Percentiles rank a stretch among this genome's conserved stretches.
Evolutionary conservation across 1,284 basidiomycete genomes (phyloP).

Genomic region (Ceratobasidium theobromae): DNA sequence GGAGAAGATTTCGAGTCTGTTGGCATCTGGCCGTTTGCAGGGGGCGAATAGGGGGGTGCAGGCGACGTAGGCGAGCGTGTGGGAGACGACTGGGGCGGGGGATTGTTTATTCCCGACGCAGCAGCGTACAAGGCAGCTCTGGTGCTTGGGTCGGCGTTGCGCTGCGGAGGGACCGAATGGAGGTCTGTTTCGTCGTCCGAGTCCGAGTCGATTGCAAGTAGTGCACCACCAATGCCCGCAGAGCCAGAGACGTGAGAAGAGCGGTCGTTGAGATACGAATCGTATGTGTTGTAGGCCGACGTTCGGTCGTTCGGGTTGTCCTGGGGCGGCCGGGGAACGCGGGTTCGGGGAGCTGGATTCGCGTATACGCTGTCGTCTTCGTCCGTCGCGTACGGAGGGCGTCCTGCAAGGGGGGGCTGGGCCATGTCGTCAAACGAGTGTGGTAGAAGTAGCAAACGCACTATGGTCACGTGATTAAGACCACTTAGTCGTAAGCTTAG

Average conservation of each 20-base stretch:
- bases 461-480: conserved; percentile 2
- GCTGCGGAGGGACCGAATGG: conserved; percentile 14
- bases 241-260: conserved; percentile 25
- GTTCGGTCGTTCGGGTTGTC: conserved; percentile 44
- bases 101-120: conserved; percentile 10
- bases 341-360: conserved; percentile 42
- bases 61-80: conserved; percentile 25
- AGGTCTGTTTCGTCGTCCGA: conserved; percentile 41
- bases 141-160: conserved; percentile 25
- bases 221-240: conserved; percentile 1
- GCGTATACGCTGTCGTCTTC: conserved; percentile 60
- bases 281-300: conserved; percentile 67
- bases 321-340: conserved; percentile 31
- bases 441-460: neutral
- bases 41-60: conserved; percentile 26
- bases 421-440: conserved; percentile 26
- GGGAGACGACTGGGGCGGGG: conserved; percentile 5
- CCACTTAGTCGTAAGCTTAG: too few relatives aligned
- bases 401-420: conserved; percentile 55
- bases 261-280: conserved; percentile 36
- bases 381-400: conserved; percentile 68
- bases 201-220: conserved; percentile 40
- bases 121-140: conserved; percentile 14
- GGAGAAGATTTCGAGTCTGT: neutral
- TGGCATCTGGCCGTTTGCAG: conserved; percentile 5